Conservation (phyloP, 2,329 filamentous ascomycete genomes). For the Calonectria montana region DNA sequence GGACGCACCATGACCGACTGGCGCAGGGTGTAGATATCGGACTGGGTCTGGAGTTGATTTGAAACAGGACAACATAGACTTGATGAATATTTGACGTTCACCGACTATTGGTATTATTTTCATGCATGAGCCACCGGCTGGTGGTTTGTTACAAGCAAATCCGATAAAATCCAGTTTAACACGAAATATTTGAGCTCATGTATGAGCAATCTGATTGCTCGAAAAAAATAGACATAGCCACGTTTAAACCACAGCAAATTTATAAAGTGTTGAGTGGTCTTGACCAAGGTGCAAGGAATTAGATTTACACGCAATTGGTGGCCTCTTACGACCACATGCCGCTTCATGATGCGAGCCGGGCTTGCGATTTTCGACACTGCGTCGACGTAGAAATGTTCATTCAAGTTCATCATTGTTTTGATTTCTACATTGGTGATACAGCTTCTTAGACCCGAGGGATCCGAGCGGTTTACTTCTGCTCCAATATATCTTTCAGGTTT, state of each 20-base stretch:
- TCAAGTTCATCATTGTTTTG: neutral
- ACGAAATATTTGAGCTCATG: neutral
- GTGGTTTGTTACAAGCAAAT: neutral
- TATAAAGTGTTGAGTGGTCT: neutral
- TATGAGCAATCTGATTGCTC: neutral
- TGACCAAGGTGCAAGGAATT: too few relatives aligned
- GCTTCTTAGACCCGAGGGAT: constrained; percentile 18
- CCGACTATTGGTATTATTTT: neutral
- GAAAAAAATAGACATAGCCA: too few relatives aligned
- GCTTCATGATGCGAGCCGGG: neutral
- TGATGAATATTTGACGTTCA: constrained; percentile 26
- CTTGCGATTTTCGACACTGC: too few relatives aligned
- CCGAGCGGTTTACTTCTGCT: constrained; percentile 52
- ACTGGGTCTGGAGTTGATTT: constrained; percentile 20
- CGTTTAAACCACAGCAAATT: neutral
- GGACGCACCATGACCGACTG: constrained; percentile 96
- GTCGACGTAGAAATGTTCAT: neutral
- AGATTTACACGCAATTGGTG: too few relatives aligned
- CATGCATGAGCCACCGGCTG: neutral
- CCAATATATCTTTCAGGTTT: constrained; percentile 85
- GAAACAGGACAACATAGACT: constrained; percentile 31
- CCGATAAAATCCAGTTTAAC: neutral
- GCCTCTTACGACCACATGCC: neutral
- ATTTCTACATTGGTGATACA: constrained; percentile 20
- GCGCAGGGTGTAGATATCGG: constrained; percentile 69